A percentile compares a stretch with the other conserved stretches of the same genome.
Conservation (phyloP, 2,329 filamentous ascomycete genomes). For the Aspergillus neotritici region DNA sequence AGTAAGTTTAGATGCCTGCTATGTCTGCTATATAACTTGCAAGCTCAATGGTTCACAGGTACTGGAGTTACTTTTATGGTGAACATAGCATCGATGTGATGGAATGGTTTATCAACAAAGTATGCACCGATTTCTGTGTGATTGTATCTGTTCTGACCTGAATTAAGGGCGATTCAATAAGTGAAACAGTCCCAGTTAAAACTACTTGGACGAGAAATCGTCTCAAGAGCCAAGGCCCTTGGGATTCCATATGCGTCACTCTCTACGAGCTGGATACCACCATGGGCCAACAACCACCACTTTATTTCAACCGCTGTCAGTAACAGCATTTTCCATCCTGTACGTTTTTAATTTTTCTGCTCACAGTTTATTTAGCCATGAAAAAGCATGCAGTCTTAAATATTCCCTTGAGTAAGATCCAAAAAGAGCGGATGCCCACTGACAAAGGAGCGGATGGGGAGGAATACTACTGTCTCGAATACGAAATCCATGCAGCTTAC, state of each 20-base stretch:
- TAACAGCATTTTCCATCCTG: not conserved
- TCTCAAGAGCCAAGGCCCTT: not conserved
- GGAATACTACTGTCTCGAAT: slow-evolving; percentile 12
- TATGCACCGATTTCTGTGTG: not conserved
- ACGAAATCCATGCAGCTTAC: slow-evolving; percentile 14
- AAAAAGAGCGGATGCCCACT: slow-evolving; percentile 7
- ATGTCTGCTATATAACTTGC: not conserved
- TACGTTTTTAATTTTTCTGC: not conserved
- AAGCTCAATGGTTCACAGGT: slow-evolving; percentile 3
- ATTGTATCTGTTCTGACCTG: not conserved
- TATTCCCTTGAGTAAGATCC: slow-evolving; percentile 11
- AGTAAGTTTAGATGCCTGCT: slow-evolving; percentile 5
- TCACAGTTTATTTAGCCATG: slow-evolving; percentile 9
- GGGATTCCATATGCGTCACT: not conserved
- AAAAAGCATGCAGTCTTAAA: slow-evolving; percentile 14
- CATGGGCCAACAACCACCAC: not conserved
- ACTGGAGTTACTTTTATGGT: slow-evolving; percentile 8
- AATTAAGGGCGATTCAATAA: slow-evolving; percentile 15
- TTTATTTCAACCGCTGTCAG: slow-evolving; percentile 13
- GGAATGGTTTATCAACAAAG: slow-evolving; percentile 19
- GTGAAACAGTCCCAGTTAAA: slow-evolving; percentile 10
- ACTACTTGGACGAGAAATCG: not conserved
- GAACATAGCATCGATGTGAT: slow-evolving; percentile 11
- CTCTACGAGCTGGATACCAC: slow-evolving; percentile 10
- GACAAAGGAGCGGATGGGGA: slow-evolving; percentile 6